Conservation (phyloP, 768 basidiomycete species). For the Rhizopogon sp. region DNA sequence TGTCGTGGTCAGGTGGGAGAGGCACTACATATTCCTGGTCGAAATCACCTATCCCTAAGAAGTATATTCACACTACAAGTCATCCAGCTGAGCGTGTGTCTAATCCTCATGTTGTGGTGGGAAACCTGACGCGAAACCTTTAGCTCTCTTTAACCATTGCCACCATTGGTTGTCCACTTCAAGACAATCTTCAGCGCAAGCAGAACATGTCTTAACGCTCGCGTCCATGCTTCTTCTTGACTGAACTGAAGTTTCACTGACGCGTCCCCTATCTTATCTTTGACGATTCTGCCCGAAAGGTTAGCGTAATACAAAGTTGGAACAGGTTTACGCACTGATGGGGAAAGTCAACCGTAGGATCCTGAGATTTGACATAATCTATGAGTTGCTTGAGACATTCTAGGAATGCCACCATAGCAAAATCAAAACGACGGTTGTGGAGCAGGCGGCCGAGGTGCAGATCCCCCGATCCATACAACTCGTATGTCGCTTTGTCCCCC, state of each 20-base stretch:
- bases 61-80: conserved; percentile 12
- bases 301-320: not conserved
- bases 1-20: not conserved
- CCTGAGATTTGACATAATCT: conserved; percentile 77
- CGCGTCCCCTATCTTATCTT: conserved; percentile 94
- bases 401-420: conserved; percentile 93
- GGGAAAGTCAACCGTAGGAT: conserved; percentile 70
- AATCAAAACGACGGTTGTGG: conserved; percentile 94
- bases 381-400: conserved; percentile 92
- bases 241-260: conserved; percentile 93
- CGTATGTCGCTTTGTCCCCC: conserved; percentile 82
- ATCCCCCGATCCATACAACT: conserved; percentile 94
- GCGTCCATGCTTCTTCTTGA: conserved; percentile 95
- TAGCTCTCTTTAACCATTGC: conserved; percentile 45
- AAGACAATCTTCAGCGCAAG: conserved; percentile 84
- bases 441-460: conserved; percentile 81
- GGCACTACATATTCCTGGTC: not conserved
- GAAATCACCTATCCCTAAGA: not conserved
- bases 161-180: conserved; percentile 81
- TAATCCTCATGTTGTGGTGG: not conserved
- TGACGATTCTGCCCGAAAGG: conserved; percentile 56
- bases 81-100: not conserved
- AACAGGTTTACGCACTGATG: conserved; percentile 63
- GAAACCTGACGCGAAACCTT: not conserved
- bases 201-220: conserved; percentile 86